Evolutionary conservation across 805 yeast species (phyloP), one percentile per base, ranked within the genome.

Genomic region (Barnettozyma populi): DNA sequence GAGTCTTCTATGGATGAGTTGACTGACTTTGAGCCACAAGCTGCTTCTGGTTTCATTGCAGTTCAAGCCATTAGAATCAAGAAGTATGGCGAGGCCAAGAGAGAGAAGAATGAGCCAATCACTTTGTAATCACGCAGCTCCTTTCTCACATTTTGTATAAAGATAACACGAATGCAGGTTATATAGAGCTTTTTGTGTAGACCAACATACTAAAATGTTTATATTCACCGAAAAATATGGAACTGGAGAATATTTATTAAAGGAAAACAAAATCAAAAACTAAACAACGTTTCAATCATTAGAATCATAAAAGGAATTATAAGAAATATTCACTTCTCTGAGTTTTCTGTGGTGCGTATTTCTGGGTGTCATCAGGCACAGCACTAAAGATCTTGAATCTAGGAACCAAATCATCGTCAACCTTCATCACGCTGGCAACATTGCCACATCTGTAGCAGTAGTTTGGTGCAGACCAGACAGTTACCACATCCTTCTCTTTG

Each of bases 1-100:
- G 97, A 92, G 71, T 90, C 97, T 14, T 92, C 98, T 11, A 94
- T 94, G 99, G 99, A 94, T 72, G 99, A 94, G 74, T 82, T 94
- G 64, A 90, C 97, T 50, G 99, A 97, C 51, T 94, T 94, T 79
- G 84, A 87, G 62, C 99, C 99, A 55, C 90, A 86, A 68, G 98
- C 92, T 69, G 89, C 99, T 51, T 75, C 95, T 52, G 99, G 99
- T 48, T 94, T 94, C 80, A 94, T 94, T 71, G 88, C 96, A 58
- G 96, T 94, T 60, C 97, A 94, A 77, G 88, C 98, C 53, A 94
- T 94, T 70, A 89, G 99, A 79, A 87, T 92, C 69, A 94, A 94
- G 80, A 94, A 94, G 75, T 94, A 88, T 69, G 99, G 99, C 69
- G 95, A 90, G 73, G 79, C 94, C 63, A 95, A 90, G 68, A 84